Evolutionary conservation across 305 asterid genomes (phyloP).

Genomic region (Rubia tinctorum): DNA sequence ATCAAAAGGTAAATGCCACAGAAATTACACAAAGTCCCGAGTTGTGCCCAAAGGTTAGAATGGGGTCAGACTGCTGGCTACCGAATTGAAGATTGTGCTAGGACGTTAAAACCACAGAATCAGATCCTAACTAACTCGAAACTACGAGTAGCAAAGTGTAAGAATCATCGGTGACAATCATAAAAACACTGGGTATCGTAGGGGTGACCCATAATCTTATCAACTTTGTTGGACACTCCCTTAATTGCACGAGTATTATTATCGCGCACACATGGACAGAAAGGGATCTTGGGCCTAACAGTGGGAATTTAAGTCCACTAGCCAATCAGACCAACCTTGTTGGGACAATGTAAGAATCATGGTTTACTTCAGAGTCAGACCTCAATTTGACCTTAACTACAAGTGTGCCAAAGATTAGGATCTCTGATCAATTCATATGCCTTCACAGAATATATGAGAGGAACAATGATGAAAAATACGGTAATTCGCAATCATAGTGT

Average conservation of each 20-base stretch:
- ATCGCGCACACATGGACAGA: too few species aligned
- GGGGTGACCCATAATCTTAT: too few species aligned
- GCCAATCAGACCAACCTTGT: too few species aligned
- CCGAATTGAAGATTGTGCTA: not conserved
- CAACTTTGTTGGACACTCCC: too few species aligned
- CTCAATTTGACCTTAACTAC: not conserved
- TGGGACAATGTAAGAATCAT: too few species aligned
- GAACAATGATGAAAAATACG: not conserved
- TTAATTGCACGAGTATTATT: too few species aligned
- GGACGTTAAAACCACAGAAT: not conserved
- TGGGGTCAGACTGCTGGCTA: not conserved
- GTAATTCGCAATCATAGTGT: not conserved
- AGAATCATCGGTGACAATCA: too few species aligned
- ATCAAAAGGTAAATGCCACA: too few species aligned
- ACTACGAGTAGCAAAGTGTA: too few species aligned
- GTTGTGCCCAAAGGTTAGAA: not conserved
- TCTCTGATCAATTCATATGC: not conserved
- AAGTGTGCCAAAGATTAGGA: not conserved
- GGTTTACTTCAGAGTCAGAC: not conserved
- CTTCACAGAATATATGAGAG: not conserved
- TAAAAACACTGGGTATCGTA: too few species aligned
- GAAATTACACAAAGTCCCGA: not conserved
- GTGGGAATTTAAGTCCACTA: too few species aligned
- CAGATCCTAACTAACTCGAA: not conserved
- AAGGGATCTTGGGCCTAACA: too few species aligned